Evolutionary conservation across 2,329 filamentous ascomycete species (phyloP), one percentile per base, ranked within the genome.

Genomic region (Epichloe gansuensis): DNA sequence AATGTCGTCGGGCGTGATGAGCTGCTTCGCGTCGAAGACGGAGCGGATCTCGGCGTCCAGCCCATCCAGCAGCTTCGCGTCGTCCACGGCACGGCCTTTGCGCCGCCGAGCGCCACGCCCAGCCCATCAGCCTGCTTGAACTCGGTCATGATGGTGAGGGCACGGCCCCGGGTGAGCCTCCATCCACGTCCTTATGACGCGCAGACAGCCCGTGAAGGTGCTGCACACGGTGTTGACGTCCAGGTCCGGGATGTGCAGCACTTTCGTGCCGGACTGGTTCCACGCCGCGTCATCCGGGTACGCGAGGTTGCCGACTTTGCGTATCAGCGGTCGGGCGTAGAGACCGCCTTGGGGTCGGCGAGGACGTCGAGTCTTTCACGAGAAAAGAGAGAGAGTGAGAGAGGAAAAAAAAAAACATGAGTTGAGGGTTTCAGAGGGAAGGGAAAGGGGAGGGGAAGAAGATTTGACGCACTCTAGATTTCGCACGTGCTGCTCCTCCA

Each of bases 111-210:
- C n/a, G 52, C 48, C 5, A 53, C 57, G 23, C 57, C 48, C n/a
- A 56, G 47, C 2, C 50, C 38, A 17, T 65, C 59, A 5, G 63
- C 57, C 6, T 66, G 69, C 60, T 76, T 76, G 55, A 76, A 71
- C 56, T 77, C 74, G 4, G 76, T 66, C 62, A 76, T 73, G 58
- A 77, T 68, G 13, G 70, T 65, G 54, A 77, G 3, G 75, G 75
- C 2, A 76, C 65, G 52, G 75, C 72, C 17, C 60, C 56, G 65
- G 69, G 55, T 76, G 65, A 0, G 60, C 62, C 5, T 72, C 65
- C 7, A 71, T 69, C 74, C 74, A 77, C 7, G 47, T 54, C 59
- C 70, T 72, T 46, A 77, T 63, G 45, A 72, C 58, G 4, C 55
- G 58, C 8, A 77, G 65, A 55, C 74, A 77, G 21, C 65, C 63